Conservation (phyloP, 148 eudicot species). For the Polygonum maritimum region DNA sequence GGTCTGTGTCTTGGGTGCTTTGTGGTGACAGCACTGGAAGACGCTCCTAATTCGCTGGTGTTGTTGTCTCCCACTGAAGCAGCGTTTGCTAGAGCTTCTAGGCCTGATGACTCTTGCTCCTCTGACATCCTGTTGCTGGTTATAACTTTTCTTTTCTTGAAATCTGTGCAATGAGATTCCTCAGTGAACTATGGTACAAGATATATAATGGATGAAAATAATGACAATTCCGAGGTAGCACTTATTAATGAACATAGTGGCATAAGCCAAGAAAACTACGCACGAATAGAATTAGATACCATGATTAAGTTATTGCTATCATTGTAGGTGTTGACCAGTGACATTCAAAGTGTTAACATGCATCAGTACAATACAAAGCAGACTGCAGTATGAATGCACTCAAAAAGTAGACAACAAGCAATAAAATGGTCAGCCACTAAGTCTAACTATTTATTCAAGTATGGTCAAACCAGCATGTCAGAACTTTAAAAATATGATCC, state of each 20-base stretch:
- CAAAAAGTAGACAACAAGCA: too few species aligned
- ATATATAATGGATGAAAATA: not conserved
- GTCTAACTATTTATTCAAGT: not conserved
- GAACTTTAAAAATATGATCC: too few species aligned
- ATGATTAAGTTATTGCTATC: not conserved
- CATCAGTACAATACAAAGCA: too few species aligned
- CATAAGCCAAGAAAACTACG: too few species aligned
- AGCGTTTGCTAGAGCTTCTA: conserved; percentile 39
- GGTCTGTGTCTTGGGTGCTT: conserved; percentile 78
- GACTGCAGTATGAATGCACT: too few species aligned
- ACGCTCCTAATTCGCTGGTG: conserved; percentile 25
- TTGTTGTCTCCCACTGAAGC: conserved; percentile 32
- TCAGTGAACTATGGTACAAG: not conserved
- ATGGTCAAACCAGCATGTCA: not conserved
- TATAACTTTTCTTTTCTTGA: conserved; percentile 36
- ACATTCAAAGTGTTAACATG: too few species aligned
- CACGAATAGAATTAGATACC: too few species aligned
- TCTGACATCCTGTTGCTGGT: conserved; percentile 23
- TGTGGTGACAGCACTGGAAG: conserved; percentile 58
- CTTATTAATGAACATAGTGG: too few species aligned
- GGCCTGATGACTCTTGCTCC: conserved; percentile 41
- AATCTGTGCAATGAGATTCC: conserved; percentile 26
- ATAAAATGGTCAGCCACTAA: too few species aligned
- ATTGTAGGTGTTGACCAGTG: not conserved
- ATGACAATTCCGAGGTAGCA: too few species aligned